Percentiles rank a stretch among this genome's conserved stretches.
These are phyloP conservation scores for Zymoseptoria tritici DNA, from an alignment of 2,329 filamentous ascomycete species.

Conservation along the genomic window DNA sequence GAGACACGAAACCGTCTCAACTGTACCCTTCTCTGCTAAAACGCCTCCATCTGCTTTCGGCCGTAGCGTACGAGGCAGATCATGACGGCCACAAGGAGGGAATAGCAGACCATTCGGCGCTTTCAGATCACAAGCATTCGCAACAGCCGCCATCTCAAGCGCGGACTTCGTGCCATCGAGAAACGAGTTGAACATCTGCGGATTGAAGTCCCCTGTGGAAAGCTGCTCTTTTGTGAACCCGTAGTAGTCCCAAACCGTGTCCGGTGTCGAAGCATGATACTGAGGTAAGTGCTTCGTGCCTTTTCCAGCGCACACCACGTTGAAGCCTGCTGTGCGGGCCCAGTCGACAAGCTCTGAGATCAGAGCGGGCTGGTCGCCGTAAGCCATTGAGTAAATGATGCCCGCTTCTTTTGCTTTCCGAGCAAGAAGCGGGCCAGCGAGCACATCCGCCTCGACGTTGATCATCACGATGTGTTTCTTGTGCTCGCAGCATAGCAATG, in stretches of 20 bases:
- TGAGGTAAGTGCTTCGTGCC: slow-evolving; percentile 42
- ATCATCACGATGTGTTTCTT: slow-evolving; percentile 46
- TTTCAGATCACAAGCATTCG: slow-evolving; percentile 39
- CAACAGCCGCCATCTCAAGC: slow-evolving; percentile 43
- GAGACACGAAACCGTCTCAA: slow-evolving; percentile 41
- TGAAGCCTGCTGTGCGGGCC: slow-evolving; percentile 39
- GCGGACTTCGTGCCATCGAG: slow-evolving; percentile 43
- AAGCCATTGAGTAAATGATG: slow-evolving; percentile 44
- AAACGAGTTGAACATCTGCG: slow-evolving; percentile 45
- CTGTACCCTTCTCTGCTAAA: slow-evolving; percentile 36
- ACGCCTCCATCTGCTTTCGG: slow-evolving; percentile 38
- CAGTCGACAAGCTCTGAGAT: slow-evolving; percentile 40
- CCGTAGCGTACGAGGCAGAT: slow-evolving; percentile 37
- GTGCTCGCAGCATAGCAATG: slow-evolving; percentile 40
- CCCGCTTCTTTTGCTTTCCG: slow-evolving; percentile 39
- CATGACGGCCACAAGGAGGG: slow-evolving; percentile 38
- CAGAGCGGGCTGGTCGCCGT: slow-evolving; percentile 40
- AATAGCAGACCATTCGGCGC: slow-evolving; percentile 39
- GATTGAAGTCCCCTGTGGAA: slow-evolving; percentile 38
- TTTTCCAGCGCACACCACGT: slow-evolving; percentile 41
- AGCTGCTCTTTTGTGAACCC: slow-evolving; percentile 41
- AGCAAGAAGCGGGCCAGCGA: slow-evolving; percentile 37
- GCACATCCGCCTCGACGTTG: slow-evolving; percentile 41
- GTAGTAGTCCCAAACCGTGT: slow-evolving; percentile 42
- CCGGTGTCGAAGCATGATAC: slow-evolving; percentile 41